Evolutionary conservation across 2,329 filamentous ascomycete genomes (phyloP).

Genomic region (Chaetomium strumarium): DNA sequence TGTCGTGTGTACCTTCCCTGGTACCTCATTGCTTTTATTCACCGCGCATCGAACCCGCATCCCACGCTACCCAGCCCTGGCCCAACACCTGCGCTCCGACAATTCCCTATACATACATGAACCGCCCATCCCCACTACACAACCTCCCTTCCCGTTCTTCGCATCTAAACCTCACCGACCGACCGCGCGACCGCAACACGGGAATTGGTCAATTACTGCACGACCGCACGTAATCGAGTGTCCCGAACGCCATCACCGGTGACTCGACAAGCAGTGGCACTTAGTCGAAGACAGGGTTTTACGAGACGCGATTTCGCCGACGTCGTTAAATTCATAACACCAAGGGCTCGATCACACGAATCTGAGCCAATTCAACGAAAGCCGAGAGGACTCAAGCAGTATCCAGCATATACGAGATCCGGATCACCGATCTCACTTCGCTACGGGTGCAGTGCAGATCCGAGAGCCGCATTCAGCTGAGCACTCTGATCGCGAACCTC

Average conservation of each 20-base stretch:
- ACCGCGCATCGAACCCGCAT: slow-evolving; percentile 21
- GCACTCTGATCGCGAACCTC: not conserved
- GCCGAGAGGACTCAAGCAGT: not conserved
- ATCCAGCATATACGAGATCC: slow-evolving; percentile 1
- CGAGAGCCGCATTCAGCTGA: slow-evolving; percentile 16
- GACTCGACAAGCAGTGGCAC: slow-evolving; percentile 5
- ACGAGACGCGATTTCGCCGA: slow-evolving; percentile 10
- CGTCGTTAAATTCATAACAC: not conserved
- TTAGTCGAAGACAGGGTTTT: not conserved
- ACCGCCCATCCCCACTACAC: slow-evolving; percentile 25
- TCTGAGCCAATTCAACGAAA: not conserved
- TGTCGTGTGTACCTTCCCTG: slow-evolving; percentile 22
- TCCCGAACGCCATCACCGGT: not conserved
- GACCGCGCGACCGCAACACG: slow-evolving; percentile 12
- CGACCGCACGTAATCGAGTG: not conserved
- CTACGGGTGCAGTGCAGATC: slow-evolving; percentile 25
- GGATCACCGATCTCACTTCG: slow-evolving; percentile 6
- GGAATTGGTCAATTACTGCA: slow-evolving; percentile 9
- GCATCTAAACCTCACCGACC: slow-evolving; percentile 17
- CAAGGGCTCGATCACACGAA: not conserved
- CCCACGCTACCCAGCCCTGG: slow-evolving; percentile 19
- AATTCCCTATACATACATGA: slow-evolving; percentile 26
- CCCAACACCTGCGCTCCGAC: slow-evolving; percentile 17
- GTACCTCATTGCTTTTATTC: slow-evolving; percentile 22
- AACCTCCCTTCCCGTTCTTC: slow-evolving; percentile 18